Evolutionary conservation across 306 rosid species (phyloP), one percentile per base, ranked within the genome.

Genomic region (Trifolium subterraneum): DNA sequence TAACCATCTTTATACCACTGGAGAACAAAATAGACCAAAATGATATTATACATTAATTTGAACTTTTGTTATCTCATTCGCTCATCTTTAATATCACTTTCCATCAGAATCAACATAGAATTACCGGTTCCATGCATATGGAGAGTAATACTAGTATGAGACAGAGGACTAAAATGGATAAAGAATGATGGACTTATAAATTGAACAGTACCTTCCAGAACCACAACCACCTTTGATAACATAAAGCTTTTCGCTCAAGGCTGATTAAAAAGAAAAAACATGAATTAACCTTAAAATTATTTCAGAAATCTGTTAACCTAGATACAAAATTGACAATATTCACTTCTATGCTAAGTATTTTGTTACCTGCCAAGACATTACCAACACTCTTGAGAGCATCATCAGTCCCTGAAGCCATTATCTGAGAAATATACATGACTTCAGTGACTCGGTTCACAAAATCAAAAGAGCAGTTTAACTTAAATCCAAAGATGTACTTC

Each of bases 211-310:
- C 98, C 98, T 93, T 84, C 91, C 98, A 70, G 94, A 87, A 58
- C 97, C 97, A 42, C 98, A 93, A 44, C 87, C 91, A 25, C 97
- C 98, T 86, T 83, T 88, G 74, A 93, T 89, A 67, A 91, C 61
- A 78, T 93, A 93, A 79, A 93, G 98, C 85, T 88, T 93, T 90
- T 93, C 98, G 44, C 98, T 93, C 83, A 91, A 72, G 76, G 90
- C 98, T 93, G 93, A 71, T 81, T 63, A 81, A 16, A 72, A 60
- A 51, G 63, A 81, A 83, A 59, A 39, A 50, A 44, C 31, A 78
- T 64, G 42, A 62, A 80, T 72, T 61, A 82, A 64, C 35, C 50
- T 76, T 68, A 72, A 72, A 83, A 36, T 50, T 80, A 75, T 44
- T 69, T 66, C 54, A 42, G 50, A 80, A 56, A 72, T 72, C 60